These are phyloP conservation scores for Silybum marianum DNA, from an alignment of 129 eudicot genomes.

Conservation along the genomic window DNA sequence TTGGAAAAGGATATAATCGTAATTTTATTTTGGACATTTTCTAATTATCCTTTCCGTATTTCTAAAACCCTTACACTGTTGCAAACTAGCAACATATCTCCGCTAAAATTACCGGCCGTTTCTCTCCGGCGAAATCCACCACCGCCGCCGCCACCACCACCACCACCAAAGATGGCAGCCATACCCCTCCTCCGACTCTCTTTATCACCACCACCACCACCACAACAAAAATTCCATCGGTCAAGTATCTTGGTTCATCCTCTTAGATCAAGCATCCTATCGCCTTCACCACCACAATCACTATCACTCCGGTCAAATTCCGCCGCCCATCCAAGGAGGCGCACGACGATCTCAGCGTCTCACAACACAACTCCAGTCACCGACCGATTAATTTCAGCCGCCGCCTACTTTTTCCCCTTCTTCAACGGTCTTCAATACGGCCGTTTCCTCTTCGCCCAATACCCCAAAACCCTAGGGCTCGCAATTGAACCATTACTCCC, in stretches of 20 bases:
- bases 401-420: conserved; percentile 81
- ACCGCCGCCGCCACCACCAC: not conserved
- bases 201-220: conserved; percentile 38
- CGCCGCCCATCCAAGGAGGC: conserved; percentile 21
- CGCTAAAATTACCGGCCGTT: not conserved
- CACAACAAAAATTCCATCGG: conserved; percentile 23
- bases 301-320: conserved; percentile 12
- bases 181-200: conserved; percentile 50
- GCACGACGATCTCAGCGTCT: conserved; percentile 42
- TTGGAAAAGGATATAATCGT: not conserved
- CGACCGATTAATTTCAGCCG: conserved; percentile 92
- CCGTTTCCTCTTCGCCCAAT: conserved; percentile 76
- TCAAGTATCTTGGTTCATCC: conserved; percentile 21
- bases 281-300: conserved; percentile 7
- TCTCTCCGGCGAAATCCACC: conserved; percentile 20
- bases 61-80: not conserved
- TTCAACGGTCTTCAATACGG: conserved; percentile 95
- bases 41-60: not conserved
- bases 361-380: conserved; percentile 68
- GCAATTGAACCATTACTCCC: conserved; percentile 71
- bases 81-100: not conserved
- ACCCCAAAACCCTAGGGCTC: conserved; percentile 56
- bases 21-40: too few species aligned
- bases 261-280: conserved; percentile 23
- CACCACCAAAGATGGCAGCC: conserved; percentile 30